Percentiles rank a stretch among this genome's conserved stretches.
phyloP scores from a whole-genome alignment of 768 basidiomycete genomes.

The Suillus subaureus region DNA sequence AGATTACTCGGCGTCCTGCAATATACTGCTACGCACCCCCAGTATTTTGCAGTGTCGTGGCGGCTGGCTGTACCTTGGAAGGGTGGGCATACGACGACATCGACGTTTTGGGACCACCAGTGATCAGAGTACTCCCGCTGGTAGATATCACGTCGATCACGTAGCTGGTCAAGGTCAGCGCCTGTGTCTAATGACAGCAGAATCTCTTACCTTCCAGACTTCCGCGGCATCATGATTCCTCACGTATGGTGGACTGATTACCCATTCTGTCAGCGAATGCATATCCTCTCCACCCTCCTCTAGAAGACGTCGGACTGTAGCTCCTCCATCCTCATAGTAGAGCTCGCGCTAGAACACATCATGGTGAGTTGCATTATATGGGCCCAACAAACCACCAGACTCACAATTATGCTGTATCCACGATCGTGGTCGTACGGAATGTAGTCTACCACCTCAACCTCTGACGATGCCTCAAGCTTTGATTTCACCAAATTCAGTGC shows the following conservation, averaged over 20 bases:
- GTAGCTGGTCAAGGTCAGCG: conserved; percentile 25
- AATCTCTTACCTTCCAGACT: conserved; percentile 32
- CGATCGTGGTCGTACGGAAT: conserved; percentile 36
- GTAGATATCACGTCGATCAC: conserved; percentile 34
- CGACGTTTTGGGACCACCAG: conserved; percentile 41
- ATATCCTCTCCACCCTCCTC: conserved; percentile 37
- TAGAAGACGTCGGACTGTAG: conserved; percentile 22
- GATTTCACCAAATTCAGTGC: conserved; percentile 40
- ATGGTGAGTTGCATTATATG: not conserved
- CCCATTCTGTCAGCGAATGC: conserved; percentile 40
- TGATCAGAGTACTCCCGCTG: conserved; percentile 37
- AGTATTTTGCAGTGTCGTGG: conserved; percentile 40
- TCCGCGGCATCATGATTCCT: conserved; percentile 26
- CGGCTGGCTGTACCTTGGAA: conserved; percentile 38
- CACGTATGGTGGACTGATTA: conserved; percentile 28
- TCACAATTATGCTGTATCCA: conserved; percentile 36
- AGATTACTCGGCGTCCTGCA: conserved; percentile 34
- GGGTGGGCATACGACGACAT: conserved; percentile 42
- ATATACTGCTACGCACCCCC: conserved; percentile 22
- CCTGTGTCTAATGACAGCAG: conserved; percentile 22
- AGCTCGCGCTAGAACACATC: conserved; percentile 31
- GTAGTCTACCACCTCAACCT: conserved; percentile 41
- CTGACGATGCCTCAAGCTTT: conserved; percentile 35
- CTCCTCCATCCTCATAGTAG: conserved; percentile 43
- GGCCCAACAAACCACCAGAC: conserved; percentile 10